A percentile compares a stretch with the other conserved stretches of the same genome.
Evolutionary conservation across 345 rosid genomes (phyloP).

Genomic region (Populus ilicifolia): DNA sequence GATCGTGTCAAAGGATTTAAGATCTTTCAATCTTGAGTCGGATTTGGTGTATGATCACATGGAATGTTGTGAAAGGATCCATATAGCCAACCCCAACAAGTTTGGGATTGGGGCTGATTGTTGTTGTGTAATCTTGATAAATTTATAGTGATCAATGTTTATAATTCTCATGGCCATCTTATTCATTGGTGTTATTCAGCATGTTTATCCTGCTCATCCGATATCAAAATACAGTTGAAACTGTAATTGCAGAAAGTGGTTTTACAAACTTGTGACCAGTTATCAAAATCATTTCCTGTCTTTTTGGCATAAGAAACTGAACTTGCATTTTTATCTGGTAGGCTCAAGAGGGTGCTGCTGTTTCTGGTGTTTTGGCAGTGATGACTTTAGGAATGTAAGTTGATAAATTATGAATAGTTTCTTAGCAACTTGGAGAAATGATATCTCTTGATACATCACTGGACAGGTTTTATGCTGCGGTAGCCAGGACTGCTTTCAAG

Average conservation of each 20-base stretch:
- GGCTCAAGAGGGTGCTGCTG: constrained; percentile 86
- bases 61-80: background rate
- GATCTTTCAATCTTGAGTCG: background rate
- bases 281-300: background rate
- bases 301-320: constrained; percentile 8
- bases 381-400: constrained; percentile 98
- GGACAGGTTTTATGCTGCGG: constrained; percentile 86
- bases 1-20: background rate
- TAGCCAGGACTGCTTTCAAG: constrained; percentile 90
- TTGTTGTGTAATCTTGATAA: background rate
- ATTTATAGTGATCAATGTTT: background rate
- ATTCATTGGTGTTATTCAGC: background rate
- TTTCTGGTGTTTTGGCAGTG: constrained; percentile 95
- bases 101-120: background rate
- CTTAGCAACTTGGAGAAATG: constrained; percentile 11
- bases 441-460: constrained; percentile 13
- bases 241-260: too few species aligned
- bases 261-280: background rate
- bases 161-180: background rate
- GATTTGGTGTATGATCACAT: background rate
- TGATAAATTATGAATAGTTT: constrained; percentile 10
- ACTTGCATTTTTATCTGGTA: constrained; percentile 31
- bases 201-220: background rate
- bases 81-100: background rate
- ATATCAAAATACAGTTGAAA: background rate